These are phyloP conservation scores for Rossbeevera mucosa DNA, from an alignment of 768 basidiomycete species.

Conservation along the genomic window DNA sequence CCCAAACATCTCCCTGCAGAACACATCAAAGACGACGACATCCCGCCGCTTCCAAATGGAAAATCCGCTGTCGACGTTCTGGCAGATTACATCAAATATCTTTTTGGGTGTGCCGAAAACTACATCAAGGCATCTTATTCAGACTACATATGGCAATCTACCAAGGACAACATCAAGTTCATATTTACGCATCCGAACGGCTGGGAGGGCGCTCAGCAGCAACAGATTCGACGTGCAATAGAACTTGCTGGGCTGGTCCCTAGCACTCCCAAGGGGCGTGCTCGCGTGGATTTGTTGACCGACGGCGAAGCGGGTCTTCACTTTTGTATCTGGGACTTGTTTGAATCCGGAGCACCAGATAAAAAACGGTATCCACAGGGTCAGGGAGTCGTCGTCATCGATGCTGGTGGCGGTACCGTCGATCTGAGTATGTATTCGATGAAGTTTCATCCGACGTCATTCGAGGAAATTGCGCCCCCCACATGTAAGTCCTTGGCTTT, in stretches of 20 bases:
- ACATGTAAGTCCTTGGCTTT: conserved; percentile 21
- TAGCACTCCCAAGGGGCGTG: conserved; percentile 32
- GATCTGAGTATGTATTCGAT: conserved; percentile 41
- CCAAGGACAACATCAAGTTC: conserved; percentile 41
- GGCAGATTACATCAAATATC: conserved; percentile 41
- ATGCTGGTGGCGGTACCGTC: conserved; percentile 43
- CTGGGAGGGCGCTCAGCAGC: conserved; percentile 57
- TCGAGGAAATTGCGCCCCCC: conserved; percentile 33
- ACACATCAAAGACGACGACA: conserved; percentile 11
- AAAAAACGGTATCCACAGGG: conserved; percentile 14
- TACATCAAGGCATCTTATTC: conserved; percentile 45
- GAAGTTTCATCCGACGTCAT: conserved; percentile 19
- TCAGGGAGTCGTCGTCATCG: conserved; percentile 39
- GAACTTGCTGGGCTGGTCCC: conserved; percentile 47
- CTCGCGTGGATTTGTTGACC: conserved; percentile 48
- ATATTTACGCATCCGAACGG: conserved; percentile 59
- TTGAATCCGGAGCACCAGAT: conserved; percentile 8
- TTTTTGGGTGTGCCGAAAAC: conserved; percentile 37
- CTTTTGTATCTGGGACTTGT: conserved; percentile 43
- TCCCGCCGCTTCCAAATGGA: conserved; percentile 37
- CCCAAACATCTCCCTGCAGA: conserved; percentile 26
- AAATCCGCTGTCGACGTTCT: conserved; percentile 39
- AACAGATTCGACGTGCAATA: conserved; percentile 47
- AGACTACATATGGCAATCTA: conserved; percentile 40
- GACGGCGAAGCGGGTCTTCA: conserved; percentile 60